Evolutionary conservation across 208 protist species (phyloP).

Genomic region (Wallacemonas sp.): DNA sequence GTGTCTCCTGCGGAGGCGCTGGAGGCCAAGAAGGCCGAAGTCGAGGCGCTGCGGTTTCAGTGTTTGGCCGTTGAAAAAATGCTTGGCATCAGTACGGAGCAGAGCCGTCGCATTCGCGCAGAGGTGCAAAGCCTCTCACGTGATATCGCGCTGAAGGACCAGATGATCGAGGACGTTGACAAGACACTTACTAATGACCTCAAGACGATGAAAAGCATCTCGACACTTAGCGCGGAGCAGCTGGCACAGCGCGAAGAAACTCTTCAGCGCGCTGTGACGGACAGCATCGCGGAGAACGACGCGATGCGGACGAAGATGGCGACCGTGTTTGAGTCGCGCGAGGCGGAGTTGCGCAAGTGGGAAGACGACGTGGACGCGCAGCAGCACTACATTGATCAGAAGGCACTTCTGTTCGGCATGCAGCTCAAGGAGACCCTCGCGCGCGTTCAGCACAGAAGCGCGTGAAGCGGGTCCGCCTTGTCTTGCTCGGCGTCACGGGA

Average conservation of each 20-base stretch:
- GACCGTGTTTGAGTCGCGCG: conserved; percentile 45
- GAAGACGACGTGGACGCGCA: conserved; percentile 79
- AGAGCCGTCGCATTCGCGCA: conserved; percentile 43
- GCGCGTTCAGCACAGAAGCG: conserved; percentile 18
- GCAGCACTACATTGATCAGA: conserved; percentile 82
- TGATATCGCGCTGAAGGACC: conserved; percentile 51
- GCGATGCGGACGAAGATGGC: conserved; percentile 50
- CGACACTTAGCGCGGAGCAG: conserved; percentile 76
- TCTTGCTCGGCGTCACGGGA: too few species aligned
- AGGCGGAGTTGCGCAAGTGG: conserved; percentile 74
- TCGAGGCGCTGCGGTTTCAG: conserved; percentile 51
- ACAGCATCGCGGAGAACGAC: conserved; percentile 72
- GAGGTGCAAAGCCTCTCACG: conserved; percentile 55
- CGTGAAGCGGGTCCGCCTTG: too few species aligned
- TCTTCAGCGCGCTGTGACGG: conserved; percentile 60
- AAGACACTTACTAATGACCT: conserved; percentile 52
- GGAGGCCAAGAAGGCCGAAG: conserved; percentile 55
- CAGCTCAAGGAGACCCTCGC: conserved; percentile 84
- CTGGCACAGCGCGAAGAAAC: conserved; percentile 68
- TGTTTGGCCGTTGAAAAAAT: conserved; percentile 79
- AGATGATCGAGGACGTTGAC: conserved; percentile 55
- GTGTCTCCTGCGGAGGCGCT: conserved; percentile 54
- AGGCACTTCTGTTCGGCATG: conserved; percentile 86
- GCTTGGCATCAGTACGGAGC: conserved; percentile 77
- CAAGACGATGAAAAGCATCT: conserved; percentile 58